Percentiles rank a stretch among this genome's conserved stretches.
Evolutionary conservation across 371 early-diverging fungal genomes (phyloP).

Genomic region (Apophysomyces trapeziformis): DNA sequence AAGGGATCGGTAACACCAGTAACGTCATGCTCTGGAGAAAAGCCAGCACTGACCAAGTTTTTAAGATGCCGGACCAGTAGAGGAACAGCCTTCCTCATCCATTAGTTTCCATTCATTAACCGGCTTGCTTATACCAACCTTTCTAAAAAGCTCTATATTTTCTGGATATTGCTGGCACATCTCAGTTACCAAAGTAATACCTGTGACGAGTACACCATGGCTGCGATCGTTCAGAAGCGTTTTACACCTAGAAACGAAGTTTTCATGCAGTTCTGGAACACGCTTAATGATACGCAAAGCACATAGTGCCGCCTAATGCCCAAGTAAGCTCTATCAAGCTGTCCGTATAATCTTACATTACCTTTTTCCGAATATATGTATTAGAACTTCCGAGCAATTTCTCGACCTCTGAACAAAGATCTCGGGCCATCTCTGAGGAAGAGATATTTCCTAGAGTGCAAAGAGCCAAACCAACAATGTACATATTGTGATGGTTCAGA

Average conservation of each 20-base stretch:
- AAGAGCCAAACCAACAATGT: conserved; percentile 93
- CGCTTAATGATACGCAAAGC: conserved; percentile 91
- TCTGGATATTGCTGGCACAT: conserved; percentile 80
- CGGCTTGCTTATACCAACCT: conserved; percentile 40
- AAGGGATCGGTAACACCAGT: conserved; percentile 97
- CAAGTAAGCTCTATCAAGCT: neutral
- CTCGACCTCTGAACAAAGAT: conserved; percentile 94
- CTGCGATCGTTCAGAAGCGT: conserved; percentile 89
- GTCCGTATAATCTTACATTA: conserved; percentile 23
- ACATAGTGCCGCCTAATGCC: conserved; percentile 85
- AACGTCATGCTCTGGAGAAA: conserved; percentile 96
- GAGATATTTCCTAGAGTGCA: conserved; percentile 96
- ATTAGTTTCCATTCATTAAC: neutral
- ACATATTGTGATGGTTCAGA: conserved; percentile 93
- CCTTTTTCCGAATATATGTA: conserved; percentile 96
- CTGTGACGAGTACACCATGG: conserved; percentile 94
- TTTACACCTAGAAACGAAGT: conserved; percentile 77
- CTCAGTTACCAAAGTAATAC: conserved; percentile 89
- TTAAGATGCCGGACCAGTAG: conserved; percentile 88
- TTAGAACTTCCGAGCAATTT: conserved; percentile 89
- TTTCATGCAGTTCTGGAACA: conserved; percentile 91
- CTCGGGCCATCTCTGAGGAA: conserved; percentile 94
- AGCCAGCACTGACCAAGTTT: conserved; percentile 84
- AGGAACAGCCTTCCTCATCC: conserved; percentile 70
- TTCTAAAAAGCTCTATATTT: conserved; percentile 70